Evolutionary conservation across 1,284 basidiomycete species (phyloP), one percentile per base, ranked within the genome.

Genomic region (Hemileia vastatrix): DNA sequence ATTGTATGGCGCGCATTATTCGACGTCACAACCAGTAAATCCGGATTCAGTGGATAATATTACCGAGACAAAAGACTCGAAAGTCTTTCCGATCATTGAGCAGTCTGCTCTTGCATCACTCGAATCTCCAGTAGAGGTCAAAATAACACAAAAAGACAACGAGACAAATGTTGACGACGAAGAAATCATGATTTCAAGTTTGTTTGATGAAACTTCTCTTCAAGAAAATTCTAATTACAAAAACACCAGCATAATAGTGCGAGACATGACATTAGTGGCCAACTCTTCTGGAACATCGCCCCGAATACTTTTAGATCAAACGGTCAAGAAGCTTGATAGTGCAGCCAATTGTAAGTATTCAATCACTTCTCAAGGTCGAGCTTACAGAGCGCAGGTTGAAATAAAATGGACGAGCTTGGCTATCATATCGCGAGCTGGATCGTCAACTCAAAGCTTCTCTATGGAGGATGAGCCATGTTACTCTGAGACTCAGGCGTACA

Each of bases 401-500:
- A 61, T 61, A 67, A 69, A 59, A 67, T 70, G 50, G 68, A 68
- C 11, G 64, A 83, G 18, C 64, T 81, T 13, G 81, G 11, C 33
- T 33, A 15, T 49, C 40, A 32, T 21, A 19, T 51, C 24, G 18
- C 11, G 43, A 61, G 79, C 33, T 81, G 81, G 66, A 77, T 80
- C 21, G 82, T 84, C 61, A 82, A 85, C 54, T 94, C 88, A 85
- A 76, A 76, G 15, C 50, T 63, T 63, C 32, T 57, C 54, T 8
- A 96, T 97, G 89, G 83, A 86, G 1, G 84, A 90, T 64, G 79
- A 90, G 44, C 92, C 88, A 2, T 96, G 94, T 72, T 79, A 83
- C 48, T 83, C 87, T 65, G 81, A 84, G 62, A 73, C 73, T 0
- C 90, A 97, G 72, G 91, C 94, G 2, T 90, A 93, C 72, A 86